Evolutionary conservation across 2,329 filamentous ascomycete genomes (phyloP).

Genomic region (Exophiala sp.): DNA sequence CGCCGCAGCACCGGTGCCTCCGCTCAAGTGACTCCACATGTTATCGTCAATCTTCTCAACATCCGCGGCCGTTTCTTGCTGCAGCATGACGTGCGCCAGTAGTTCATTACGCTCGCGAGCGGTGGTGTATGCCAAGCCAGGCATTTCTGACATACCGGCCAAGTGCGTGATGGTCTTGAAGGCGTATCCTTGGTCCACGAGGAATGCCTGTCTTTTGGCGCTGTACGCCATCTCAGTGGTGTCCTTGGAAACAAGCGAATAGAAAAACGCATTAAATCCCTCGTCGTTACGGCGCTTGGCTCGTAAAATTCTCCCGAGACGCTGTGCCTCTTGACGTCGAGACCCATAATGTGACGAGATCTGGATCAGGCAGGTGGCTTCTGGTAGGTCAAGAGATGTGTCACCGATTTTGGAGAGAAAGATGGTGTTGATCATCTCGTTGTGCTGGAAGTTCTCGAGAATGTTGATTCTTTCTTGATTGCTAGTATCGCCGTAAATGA

Average conservation of each 20-base stretch:
- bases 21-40: constrained; percentile 55
- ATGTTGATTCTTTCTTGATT: constrained; percentile 81
- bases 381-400: constrained; percentile 92
- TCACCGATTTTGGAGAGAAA: constrained; percentile 98
- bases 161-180: constrained; percentile 98
- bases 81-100: constrained; percentile 79
- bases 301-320: constrained; percentile 84
- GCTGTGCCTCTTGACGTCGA: constrained; percentile 90
- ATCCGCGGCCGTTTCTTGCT: constrained; percentile 69
- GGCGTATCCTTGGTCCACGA: constrained; percentile 95
- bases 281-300: constrained; percentile 96
- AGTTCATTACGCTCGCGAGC: constrained; percentile 76
- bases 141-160: constrained; percentile 79
- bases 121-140: constrained; percentile 71
- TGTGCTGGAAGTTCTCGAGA: constrained; percentile 91
- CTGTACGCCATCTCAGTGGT: constrained; percentile 98
- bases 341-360: constrained; percentile 98
- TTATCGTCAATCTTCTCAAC: constrained; percentile 64
- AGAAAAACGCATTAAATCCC: constrained; percentile 98
- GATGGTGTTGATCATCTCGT: constrained; percentile 80
- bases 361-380: constrained; percentile 93
- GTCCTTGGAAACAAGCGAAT: constrained; percentile 93
- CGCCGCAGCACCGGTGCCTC: constrained; percentile 28
- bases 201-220: constrained; percentile 89
- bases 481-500: constrained; percentile 82